These are phyloP conservation scores for Phytophthora ramorum DNA, from an alignment of 352 stramenopile species.

Conservation along the genomic window DNA sequence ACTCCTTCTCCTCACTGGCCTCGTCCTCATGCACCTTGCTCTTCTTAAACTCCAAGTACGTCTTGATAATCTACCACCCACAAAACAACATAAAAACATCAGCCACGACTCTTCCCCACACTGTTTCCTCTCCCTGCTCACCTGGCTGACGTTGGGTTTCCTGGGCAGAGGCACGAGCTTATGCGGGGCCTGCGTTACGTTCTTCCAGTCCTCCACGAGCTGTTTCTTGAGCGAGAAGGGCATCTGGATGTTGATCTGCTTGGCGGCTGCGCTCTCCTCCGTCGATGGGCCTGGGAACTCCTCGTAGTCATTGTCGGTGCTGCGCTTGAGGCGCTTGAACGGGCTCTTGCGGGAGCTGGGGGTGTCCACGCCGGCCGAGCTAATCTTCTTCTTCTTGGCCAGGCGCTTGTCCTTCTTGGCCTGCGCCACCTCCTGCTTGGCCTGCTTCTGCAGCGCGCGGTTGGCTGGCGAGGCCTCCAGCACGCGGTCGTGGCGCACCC, in stretches of 20 bases:
- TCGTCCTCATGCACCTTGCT: conserved; percentile 64
- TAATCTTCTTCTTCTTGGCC: conserved; percentile 72
- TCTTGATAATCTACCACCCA: conserved; percentile 66
- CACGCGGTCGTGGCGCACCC: conserved; percentile 77
- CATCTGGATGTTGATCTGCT: conserved; percentile 82
- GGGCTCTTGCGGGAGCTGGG: conserved; percentile 61
- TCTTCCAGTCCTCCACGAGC: conserved; percentile 92
- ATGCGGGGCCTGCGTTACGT: conserved; percentile 77
- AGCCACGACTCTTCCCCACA: not conserved
- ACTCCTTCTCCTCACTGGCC: conserved; percentile 73
- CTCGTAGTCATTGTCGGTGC: conserved; percentile 72
- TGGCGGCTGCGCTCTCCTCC: conserved; percentile 14
- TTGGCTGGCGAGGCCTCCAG: conserved; percentile 72
- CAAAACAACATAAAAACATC: conserved; percentile 3
- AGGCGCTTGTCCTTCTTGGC: conserved; percentile 73
- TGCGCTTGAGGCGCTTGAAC: conserved; percentile 82
- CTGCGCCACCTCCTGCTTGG: conserved; percentile 44
- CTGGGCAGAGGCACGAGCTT: conserved; percentile 85
- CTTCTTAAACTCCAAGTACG: conserved; percentile 82
- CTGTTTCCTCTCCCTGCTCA: not conserved
- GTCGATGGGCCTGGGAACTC: conserved; percentile 44
- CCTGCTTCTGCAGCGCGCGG: conserved; percentile 61
- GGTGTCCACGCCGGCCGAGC: conserved; percentile 59
- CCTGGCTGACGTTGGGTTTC: conserved; percentile 65
- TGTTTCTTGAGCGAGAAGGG: conserved; percentile 93